These are phyloP conservation scores for Lactarius quietus DNA, from an alignment of 768 basidiomycete species.

Conservation along the genomic window DNA sequence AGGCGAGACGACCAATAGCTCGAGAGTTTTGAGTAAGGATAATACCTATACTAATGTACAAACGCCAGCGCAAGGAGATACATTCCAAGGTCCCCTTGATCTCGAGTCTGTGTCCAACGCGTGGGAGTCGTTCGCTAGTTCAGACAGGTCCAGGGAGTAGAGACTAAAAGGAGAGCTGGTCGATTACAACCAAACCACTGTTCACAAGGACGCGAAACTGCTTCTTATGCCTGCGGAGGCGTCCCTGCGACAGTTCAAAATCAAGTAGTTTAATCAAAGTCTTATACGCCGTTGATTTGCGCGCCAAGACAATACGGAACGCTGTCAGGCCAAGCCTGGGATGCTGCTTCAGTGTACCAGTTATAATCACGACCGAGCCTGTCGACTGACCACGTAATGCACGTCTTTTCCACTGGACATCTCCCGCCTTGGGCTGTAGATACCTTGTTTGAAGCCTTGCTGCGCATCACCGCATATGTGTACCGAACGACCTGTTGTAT, in stretches of 20 bases:
- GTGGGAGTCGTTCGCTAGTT: too few relatives aligned
- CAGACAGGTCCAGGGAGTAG: neutral
- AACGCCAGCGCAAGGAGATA: neutral
- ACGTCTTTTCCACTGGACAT: slow-evolving; percentile 46
- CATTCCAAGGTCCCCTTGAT: neutral
- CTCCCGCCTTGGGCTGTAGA: slow-evolving; percentile 38
- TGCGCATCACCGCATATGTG: slow-evolving; percentile 49
- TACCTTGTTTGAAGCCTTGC: slow-evolving; percentile 41
- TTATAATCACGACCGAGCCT: slow-evolving; percentile 9
- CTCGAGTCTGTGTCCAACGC: neutral
- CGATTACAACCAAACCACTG: slow-evolving; percentile 39
- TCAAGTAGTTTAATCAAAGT: slow-evolving; percentile 46
- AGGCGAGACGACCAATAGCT: neutral
- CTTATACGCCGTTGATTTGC: slow-evolving; percentile 48
- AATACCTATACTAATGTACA: neutral
- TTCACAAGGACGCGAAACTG: slow-evolving; percentile 47
- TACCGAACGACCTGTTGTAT: slow-evolving; percentile 60
- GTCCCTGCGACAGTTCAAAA: slow-evolving; percentile 48
- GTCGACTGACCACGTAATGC: slow-evolving; percentile 57
- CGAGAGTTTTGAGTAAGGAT: neutral
- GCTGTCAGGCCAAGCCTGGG: slow-evolving; percentile 79
- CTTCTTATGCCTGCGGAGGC: slow-evolving; percentile 40
- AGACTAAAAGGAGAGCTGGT: slow-evolving; percentile 28
- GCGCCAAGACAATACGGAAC: slow-evolving; percentile 61
- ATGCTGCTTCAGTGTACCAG: neutral